Conservation (phyloP, 2,329 filamentous ascomycete species). For the Xylariaceae sp. region DNA sequence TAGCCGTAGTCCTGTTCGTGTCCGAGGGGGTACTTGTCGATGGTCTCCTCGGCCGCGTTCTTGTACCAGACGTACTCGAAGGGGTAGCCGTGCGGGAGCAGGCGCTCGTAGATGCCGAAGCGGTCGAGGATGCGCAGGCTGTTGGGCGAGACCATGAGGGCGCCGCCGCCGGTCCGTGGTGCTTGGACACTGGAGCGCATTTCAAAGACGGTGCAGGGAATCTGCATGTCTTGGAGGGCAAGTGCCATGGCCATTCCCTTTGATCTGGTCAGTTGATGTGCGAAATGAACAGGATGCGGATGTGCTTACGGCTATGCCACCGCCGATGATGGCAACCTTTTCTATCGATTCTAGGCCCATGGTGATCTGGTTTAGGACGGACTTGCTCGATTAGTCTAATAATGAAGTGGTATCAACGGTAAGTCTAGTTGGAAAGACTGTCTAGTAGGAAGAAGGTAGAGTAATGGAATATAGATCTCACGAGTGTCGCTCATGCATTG, state of each 20-base stretch:
- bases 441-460: too few species aligned
- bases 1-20: conserved; percentile 34
- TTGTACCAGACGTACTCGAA: conserved; percentile 47
- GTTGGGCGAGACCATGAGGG: conserved; percentile 57
- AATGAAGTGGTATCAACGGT: too few species aligned
- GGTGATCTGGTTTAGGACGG: not conserved
- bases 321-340: conserved; percentile 13
- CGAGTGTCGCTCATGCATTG: too few species aligned
- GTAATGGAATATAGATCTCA: too few species aligned
- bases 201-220: conserved; percentile 44
- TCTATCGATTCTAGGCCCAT: conserved; percentile 1
- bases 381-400: too few species aligned
- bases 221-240: conserved; percentile 45
- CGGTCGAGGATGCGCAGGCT: conserved; percentile 49
- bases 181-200: conserved; percentile 25
- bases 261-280: not conserved
- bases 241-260: conserved; percentile 51
- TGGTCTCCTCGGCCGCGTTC: conserved; percentile 25
- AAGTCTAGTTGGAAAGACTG: too few species aligned
- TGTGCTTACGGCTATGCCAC: conserved; percentile 8
- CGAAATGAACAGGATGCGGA: not conserved
- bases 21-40: conserved; percentile 33
- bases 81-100: conserved; percentile 42
- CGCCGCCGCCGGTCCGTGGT: conserved; percentile 44
- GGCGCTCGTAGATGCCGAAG: conserved; percentile 42